These are phyloP conservation scores for Candida sp. DNA, from an alignment of 1,139 yeast genomes.

Conservation along the genomic window DNA sequence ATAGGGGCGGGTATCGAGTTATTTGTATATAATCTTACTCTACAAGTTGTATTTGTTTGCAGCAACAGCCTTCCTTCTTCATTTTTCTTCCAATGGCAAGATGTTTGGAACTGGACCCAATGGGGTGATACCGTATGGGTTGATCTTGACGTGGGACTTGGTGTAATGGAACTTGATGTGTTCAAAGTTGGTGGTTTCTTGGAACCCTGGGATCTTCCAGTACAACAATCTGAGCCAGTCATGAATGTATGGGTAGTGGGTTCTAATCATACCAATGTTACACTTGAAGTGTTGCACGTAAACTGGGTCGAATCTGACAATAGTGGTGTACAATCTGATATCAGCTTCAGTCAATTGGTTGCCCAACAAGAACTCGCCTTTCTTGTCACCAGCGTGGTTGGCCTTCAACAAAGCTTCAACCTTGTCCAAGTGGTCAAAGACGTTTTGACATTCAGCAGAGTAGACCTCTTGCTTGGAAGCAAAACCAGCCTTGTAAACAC, in stretches of 20 bases:
- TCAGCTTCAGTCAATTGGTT: conserved; percentile 87
- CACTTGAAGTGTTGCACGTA: conserved; percentile 96
- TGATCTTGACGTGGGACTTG: conserved; percentile 76
- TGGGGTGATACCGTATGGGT: conserved; percentile 87
- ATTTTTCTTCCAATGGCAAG: conserved; percentile 26
- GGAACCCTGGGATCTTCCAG: conserved; percentile 83
- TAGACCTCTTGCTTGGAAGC: conserved; percentile 86
- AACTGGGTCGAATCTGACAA: conserved; percentile 88
- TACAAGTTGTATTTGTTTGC: too few species aligned
- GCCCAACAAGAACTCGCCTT: conserved; percentile 58
- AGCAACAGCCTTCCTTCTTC: not conserved
- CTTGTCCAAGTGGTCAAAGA: conserved; percentile 76
- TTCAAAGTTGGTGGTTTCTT: conserved; percentile 80
- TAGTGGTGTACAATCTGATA: conserved; percentile 75
- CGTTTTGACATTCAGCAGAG: conserved; percentile 65
- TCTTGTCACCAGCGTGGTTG: conserved; percentile 39
- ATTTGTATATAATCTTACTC: too few species aligned
- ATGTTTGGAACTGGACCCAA: conserved; percentile 88
- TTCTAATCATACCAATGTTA: conserved; percentile 81
- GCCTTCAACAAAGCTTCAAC: conserved; percentile 66
- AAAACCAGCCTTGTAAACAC: conserved; percentile 94
- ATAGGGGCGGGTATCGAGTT: too few species aligned
- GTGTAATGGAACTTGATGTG: conserved; percentile 94
- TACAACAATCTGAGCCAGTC: conserved; percentile 83
- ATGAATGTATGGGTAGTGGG: conserved; percentile 78